phyloP scores from a whole-genome alignment of 441 rosid genomes.

The Arabidopsis lyrata region DNA sequence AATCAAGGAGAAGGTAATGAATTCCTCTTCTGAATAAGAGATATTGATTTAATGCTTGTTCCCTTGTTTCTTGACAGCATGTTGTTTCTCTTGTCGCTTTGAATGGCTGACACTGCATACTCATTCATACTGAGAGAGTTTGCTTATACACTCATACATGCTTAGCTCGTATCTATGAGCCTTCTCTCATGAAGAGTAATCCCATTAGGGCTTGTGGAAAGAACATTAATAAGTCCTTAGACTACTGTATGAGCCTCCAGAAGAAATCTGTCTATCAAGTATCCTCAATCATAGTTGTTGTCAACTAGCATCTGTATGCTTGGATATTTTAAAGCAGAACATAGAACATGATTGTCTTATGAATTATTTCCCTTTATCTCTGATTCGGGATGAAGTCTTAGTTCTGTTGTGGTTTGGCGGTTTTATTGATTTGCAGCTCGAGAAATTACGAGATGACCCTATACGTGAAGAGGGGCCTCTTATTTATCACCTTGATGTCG shows the following conservation, averaged over 20 bases:
- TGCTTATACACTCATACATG: constrained; percentile 32
- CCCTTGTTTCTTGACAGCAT: constrained; percentile 32
- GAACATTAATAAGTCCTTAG: constrained; percentile 9
- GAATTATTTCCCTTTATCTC: constrained; percentile 8
- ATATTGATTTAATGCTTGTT: constrained; percentile 30
- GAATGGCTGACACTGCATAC: constrained; percentile 29
- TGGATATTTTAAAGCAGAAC: constrained; percentile 17
- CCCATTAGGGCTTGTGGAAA: constrained; percentile 27
- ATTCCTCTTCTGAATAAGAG: constrained; percentile 38
- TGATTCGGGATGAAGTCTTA: neutral
- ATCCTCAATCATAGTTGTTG: constrained; percentile 26
- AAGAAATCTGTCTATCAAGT: constrained; percentile 21
- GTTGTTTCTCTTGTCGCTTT: constrained; percentile 35
- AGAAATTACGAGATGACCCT: constrained; percentile 79
- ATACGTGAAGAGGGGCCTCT: constrained; percentile 95
- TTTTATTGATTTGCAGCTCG: constrained; percentile 67
- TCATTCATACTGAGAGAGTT: constrained; percentile 23
- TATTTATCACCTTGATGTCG: constrained; percentile 98
- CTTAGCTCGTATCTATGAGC: constrained; percentile 11
- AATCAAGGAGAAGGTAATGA: constrained; percentile 78
- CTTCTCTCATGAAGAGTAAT: constrained; percentile 26
- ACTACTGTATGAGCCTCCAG: constrained; percentile 8
- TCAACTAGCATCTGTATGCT: constrained; percentile 26
- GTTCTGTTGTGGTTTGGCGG: constrained; percentile 30
- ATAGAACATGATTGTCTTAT: constrained; percentile 22